These are phyloP conservation scores for Pseudocercospora vitis DNA, from an alignment of 2,329 filamentous ascomycete species.

Conservation along the genomic window DNA sequence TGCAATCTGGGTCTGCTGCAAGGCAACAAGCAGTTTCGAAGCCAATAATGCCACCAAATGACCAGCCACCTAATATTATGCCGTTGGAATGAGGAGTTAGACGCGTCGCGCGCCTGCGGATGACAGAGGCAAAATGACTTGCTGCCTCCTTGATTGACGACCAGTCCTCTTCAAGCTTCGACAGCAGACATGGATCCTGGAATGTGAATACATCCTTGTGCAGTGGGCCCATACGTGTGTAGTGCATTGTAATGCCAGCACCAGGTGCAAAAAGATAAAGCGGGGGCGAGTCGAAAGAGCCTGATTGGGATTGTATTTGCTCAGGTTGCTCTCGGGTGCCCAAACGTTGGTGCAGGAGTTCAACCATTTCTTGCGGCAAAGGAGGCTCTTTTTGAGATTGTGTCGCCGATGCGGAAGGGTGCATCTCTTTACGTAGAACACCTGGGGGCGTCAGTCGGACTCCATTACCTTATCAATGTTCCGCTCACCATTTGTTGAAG, in stretches of 20 bases:
- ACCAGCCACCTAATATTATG: constrained; percentile 13
- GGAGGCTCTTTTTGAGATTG: neutral
- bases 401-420: neutral
- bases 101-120: neutral
- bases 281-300: neutral
- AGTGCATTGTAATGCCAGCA: constrained; percentile 12
- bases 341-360: constrained; percentile 7
- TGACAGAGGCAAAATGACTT: constrained; percentile 1
- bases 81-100: neutral
- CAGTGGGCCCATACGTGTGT: constrained; percentile 4
- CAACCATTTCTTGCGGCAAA: constrained; percentile 5
- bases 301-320: constrained; percentile 7
- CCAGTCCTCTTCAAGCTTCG: constrained; percentile 14
- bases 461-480: neutral
- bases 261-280: constrained; percentile 16
- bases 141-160: constrained; percentile 11
- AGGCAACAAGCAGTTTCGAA: constrained; percentile 14
- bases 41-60: constrained; percentile 15
- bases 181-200: constrained; percentile 7
- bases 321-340: constrained; percentile 3
- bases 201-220: constrained; percentile 10
- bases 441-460: neutral
- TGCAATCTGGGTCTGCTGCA: neutral
- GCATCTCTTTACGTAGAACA: neutral
- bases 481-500: neutral